These are phyloP conservation scores for Coriolopsis trogii DNA, from an alignment of 1,284 basidiomycete genomes.

Conservation along the genomic window DNA sequence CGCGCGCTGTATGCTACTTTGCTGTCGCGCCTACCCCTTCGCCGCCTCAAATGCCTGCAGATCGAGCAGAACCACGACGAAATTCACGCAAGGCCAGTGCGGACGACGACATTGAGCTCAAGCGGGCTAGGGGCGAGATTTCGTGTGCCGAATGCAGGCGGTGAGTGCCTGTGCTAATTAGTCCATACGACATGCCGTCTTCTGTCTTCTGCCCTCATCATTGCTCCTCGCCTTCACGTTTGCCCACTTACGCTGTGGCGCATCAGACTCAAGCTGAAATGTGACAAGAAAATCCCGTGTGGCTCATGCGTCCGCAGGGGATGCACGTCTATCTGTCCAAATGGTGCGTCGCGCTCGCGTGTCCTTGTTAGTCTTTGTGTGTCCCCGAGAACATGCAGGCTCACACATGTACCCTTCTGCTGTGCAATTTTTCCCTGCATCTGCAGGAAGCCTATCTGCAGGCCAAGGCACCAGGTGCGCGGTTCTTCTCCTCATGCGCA, in stretches of 20 bases:
- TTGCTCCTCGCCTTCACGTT: too few species aligned
- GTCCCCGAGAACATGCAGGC: conserved; percentile 32
- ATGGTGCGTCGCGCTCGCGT: conserved; percentile 42
- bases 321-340: conserved; percentile 76
- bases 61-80: conserved; percentile 28
- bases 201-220: too few species aligned
- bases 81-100: conserved; percentile 29
- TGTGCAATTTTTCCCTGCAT: conserved; percentile 38
- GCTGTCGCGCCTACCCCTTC: too few species aligned
- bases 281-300: conserved; percentile 76
- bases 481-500: neutral
- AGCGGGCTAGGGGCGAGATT: conserved; percentile 67
- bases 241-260: neutral
- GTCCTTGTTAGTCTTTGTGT: conserved; percentile 1
- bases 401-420: conserved; percentile 47
- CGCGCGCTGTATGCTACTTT: too few species aligned
- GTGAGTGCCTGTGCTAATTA: conserved; percentile 46
- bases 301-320: conserved; percentile 75
- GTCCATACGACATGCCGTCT: too few species aligned
- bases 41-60: too few species aligned
- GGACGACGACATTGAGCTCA: conserved; percentile 52
- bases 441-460: conserved; percentile 33
- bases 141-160: conserved; percentile 75
- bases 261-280: conserved; percentile 71
- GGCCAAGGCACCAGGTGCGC: conserved; percentile 36